Evolutionary conservation across 805 yeast species (phyloP), one percentile per base, ranked within the genome.

Genomic region (Kazachstania taianensis): DNA sequence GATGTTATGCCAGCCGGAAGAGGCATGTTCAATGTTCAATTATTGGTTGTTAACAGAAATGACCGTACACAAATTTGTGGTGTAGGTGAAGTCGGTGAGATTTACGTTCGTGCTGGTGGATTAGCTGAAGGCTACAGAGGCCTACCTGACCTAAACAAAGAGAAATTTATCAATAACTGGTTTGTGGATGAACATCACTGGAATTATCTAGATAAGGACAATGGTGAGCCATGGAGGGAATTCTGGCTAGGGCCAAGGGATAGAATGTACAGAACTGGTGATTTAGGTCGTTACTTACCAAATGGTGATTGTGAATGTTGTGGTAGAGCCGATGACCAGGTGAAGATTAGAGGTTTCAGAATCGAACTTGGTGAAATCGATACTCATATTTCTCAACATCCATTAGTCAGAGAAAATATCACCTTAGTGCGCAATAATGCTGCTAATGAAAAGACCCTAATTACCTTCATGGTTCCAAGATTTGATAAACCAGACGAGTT

Each of bases 241-340:
- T 73, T 73, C 40, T 92, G 95, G 94, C 60, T 73, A 30, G 97
- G 97, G 0, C 95, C 96, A 48, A 75, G 98, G 55, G 99, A 94
- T 61, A 73, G 99, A 53, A 64, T 94, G 40, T 92, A 92, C 67
- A 73, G 97, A 62, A 89, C 97, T 30, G 99, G 99, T 48, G 99
- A 92, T 62, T 69, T 92, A 45, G 99, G 98, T 37, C 76, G 98
- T 49, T 92, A 94, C 57, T 66, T 87, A 40, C 96, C 97, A 5
- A 96, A 87, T 54, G 99, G 98, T 39, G 84, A 92, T 63, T 86
- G 92, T 49, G 99, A 92, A 66, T 89, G 96, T 60, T 81, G 94
- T 57, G 99, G 99, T 41, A 76, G 99, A 59, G 98, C 98, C 19
- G 99, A 92, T 63, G 97, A 89, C 57, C 99, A 92, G 62, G 96